These are phyloP conservation scores for Bromus sterilis DNA, from an alignment of 176 grass and related monocot species.

Conservation along the genomic window DNA sequence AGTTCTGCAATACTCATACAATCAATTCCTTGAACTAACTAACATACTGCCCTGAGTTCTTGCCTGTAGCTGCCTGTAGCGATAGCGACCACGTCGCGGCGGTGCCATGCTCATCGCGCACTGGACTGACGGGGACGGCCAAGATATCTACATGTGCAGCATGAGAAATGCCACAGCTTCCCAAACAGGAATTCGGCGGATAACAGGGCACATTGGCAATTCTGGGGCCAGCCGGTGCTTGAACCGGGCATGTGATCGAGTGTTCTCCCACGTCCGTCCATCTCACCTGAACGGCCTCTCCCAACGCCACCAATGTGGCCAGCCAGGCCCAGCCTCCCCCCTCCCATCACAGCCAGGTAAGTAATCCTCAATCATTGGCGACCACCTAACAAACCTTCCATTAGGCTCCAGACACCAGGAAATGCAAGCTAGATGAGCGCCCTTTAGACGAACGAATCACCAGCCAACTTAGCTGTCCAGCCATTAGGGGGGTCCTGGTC, in stretches of 20 bases:
- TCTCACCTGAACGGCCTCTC: conserved; percentile 19
- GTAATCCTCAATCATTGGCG: conserved; percentile 34
- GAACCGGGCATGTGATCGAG: conserved; percentile 21
- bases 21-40: background rate
- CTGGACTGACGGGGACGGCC: background rate
- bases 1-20: background rate
- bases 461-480: conserved; percentile 27
- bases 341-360: conserved; percentile 11
- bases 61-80: background rate
- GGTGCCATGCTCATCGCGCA: background rate
- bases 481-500: background rate
- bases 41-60: background rate
- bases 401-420: background rate
- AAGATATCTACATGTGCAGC: conserved; percentile 7
- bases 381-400: conserved; percentile 13
- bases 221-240: background rate
- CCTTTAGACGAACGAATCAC: conserved; percentile 4
- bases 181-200: conserved; percentile 5
- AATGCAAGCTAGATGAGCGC: background rate
- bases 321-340: too few species aligned
- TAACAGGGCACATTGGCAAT: conserved; percentile 6
- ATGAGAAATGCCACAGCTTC: background rate
- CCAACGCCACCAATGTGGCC: background rate
- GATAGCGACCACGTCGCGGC: background rate
- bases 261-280: background rate